phyloP scores from a whole-genome alignment of 2,329 filamentous ascomycete genomes.

The Colletotrichum sp. region DNA sequence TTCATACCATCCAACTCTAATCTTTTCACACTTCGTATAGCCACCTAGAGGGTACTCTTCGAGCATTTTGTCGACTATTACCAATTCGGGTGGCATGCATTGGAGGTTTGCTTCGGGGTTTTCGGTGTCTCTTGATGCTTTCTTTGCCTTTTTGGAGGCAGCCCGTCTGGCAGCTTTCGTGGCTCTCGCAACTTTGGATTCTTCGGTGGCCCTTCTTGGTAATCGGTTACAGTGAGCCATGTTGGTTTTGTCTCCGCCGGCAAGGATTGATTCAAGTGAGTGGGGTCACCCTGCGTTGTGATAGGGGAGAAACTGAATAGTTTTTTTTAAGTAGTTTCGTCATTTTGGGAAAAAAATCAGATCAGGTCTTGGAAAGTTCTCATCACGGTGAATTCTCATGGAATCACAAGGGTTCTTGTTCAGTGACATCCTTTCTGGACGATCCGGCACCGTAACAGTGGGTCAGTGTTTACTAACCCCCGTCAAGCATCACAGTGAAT shows the following conservation, averaged over 20 bases:
- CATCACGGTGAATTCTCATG: neutral
- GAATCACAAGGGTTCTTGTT: neutral
- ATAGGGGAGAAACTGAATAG: neutral
- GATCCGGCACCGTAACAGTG: neutral
- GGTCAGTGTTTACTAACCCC: neutral
- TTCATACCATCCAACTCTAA: neutral
- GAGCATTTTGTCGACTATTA: neutral
- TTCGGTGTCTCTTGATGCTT: neutral
- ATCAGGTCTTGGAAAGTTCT: neutral
- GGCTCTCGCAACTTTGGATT: neutral
- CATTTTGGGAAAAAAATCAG: too few species aligned
- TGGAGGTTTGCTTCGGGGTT: neutral
- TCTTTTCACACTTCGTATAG: neutral
- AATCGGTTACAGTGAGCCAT: neutral
- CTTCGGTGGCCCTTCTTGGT: neutral
- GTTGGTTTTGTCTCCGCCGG: neutral
- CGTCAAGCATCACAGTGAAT: neutral
- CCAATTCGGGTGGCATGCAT: neutral
- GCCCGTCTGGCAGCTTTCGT: neutral
- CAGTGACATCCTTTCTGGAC: too few species aligned
- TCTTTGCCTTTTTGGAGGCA: neutral
- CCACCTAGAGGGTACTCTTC: neutral
- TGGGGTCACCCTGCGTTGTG: neutral
- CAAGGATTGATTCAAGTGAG: neutral
- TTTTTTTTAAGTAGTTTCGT: neutral